Evolutionary conservation across 1,139 yeast species (phyloP).

Genomic region (Geotrichum bryndzae): DNA sequence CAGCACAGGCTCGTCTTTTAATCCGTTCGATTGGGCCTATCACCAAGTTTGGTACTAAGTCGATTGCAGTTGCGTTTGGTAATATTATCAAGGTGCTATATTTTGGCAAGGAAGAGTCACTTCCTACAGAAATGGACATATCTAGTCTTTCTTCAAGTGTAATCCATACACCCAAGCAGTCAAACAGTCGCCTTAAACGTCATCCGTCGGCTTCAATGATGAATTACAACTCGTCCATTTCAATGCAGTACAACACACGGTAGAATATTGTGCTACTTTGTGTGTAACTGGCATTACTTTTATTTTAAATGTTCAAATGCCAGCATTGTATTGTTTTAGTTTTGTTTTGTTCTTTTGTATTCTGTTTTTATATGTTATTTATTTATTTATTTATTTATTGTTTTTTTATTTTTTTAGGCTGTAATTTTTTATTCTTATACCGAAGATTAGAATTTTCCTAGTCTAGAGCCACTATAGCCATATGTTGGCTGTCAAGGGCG

Average conservation of each 20-base stretch:
- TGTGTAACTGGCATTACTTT: background rate
- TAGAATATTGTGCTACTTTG: background rate
- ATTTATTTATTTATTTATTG: no score
- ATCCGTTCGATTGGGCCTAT: constrained; percentile 50
- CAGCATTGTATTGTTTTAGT: background rate
- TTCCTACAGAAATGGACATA: constrained; percentile 4
- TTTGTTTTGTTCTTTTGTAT: no score
- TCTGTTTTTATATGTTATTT: no score
- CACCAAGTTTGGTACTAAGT: constrained; percentile 67
- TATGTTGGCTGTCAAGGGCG: no score
- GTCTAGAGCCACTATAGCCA: no score
- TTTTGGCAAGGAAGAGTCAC: constrained; percentile 52
- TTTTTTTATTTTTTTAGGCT: no score
- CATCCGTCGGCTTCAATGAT: background rate
- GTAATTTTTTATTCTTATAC: no score
- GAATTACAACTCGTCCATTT: background rate
- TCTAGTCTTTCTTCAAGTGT: background rate
- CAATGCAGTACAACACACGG: background rate
- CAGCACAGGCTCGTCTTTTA: constrained; percentile 31
- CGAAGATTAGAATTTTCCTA: no score
- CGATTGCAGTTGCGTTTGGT: constrained; percentile 69
- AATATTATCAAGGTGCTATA: constrained; percentile 64
- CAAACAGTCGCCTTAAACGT: background rate
- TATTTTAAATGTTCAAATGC: no score
- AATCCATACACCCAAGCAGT: background rate